These are phyloP conservation scores for Mycena indigotica DNA, from an alignment of 768 basidiomycete genomes.

Conservation along the genomic window DNA sequence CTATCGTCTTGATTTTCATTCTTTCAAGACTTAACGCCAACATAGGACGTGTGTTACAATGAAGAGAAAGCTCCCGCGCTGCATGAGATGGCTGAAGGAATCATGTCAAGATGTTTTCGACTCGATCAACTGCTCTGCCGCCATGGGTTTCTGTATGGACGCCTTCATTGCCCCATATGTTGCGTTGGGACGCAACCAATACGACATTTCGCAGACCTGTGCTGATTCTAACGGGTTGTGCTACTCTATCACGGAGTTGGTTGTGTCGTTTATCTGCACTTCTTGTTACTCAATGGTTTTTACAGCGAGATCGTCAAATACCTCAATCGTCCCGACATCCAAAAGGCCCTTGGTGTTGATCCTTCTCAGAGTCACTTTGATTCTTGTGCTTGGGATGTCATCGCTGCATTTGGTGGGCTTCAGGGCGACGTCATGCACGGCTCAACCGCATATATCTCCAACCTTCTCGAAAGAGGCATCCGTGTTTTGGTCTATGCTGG, in stretches of 20 bases:
- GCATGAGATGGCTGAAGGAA: conserved; percentile 39
- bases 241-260: conserved; percentile 4
- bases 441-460: conserved; percentile 47
- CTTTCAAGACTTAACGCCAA: background rate
- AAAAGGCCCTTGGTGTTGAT: conserved; percentile 1
- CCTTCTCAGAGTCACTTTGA: background rate
- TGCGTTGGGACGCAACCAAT: conserved; percentile 31
- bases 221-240: background rate
- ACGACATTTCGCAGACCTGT: conserved; percentile 12
- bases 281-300: background rate
- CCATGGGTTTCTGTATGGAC: conserved; percentile 41
- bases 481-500: conserved; percentile 59
- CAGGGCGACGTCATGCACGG: conserved; percentile 14
- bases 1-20: conserved; percentile 15
- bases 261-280: background rate
- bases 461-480: conserved; percentile 55
- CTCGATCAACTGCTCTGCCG: conserved; percentile 43
- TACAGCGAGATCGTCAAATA: conserved; percentile 11
- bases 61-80: conserved; percentile 49
- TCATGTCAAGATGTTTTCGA: conserved; percentile 48
- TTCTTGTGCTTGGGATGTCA: background rate
- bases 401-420: background rate
- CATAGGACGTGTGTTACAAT: conserved; percentile 42
- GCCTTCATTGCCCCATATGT: conserved; percentile 29
- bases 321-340: conserved; percentile 13